Base-by-base conservation (phyloP, 768 basidiomycete genomes). In the Hirschioporus abietinus region DNA sequence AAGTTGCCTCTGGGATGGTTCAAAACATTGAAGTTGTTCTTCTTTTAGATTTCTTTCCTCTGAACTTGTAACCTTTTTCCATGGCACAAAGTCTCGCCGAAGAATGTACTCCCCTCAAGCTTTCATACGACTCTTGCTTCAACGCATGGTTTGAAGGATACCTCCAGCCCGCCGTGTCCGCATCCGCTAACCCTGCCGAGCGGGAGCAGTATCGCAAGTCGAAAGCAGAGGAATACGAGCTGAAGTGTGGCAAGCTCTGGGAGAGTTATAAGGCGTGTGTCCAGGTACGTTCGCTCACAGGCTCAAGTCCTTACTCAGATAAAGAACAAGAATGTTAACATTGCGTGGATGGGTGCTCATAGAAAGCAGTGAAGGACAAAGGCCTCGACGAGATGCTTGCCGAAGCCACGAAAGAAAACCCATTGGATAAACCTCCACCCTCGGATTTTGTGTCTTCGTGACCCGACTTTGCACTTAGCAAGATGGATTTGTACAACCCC, bases 111-210 rank as follows among this genome's bases (percentile, higher is more conserved):
- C 89, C 92, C 0, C 83, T 96, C 66, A 98, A 99, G 76, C 86
- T 87, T 64, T 79, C 86, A 65, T 99, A 97, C 75, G 96, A 99
- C 76, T 81, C 91, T 0, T 99, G 96, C 81, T 99, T 99, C 80
- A 97, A 97, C 72, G 86, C 91, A 8, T 98, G 96, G 96, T 95
- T 99, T 71, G 95, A 97, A 76, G 94, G 93, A 12, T 99, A 98
- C 76, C 87, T 98, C 25, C 91, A 95, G 73, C 95, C 95, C 9
- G 88, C 87, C 10, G 81, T 90, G 20, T 72, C 78, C 27, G 72
- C 73, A 34, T 66, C 71, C 20, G 67, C 74, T 62, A 74, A 78
- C 35, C 72, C 81, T 65, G 79, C 82, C 64, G 78, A 83, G 66
- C 86, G 86, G 61, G 78, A 82, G 18, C 84, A 81, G 60, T 88